phyloP scores from a whole-genome alignment of 106 monocot species.

The Ottelia alismoides region DNA sequence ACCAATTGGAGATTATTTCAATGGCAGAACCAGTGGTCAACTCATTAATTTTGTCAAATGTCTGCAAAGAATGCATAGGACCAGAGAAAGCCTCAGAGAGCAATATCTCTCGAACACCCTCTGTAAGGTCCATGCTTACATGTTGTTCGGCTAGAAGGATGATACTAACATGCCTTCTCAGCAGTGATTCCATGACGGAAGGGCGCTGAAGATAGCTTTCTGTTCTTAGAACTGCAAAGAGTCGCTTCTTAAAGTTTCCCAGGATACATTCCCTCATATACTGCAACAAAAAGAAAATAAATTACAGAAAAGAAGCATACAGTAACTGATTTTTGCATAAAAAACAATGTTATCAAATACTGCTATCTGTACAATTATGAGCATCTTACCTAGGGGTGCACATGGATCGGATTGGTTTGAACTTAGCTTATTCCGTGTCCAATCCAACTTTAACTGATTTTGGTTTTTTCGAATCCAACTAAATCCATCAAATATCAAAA shows the following conservation, averaged over 20 bases:
- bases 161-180: slow-evolving; percentile 71
- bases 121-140: slow-evolving; percentile 93
- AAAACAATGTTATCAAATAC: no score
- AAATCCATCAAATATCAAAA: no score
- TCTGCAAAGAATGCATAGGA: slow-evolving; percentile 44
- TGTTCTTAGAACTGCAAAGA: slow-evolving; percentile 52
- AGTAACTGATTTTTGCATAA: no score
- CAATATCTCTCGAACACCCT: slow-evolving; percentile 77
- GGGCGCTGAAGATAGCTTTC: slow-evolving; percentile 82
- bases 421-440: no score
- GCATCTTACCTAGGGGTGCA: no score
- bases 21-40: slow-evolving; percentile 48
- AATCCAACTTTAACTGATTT: no score
- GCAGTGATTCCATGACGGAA: slow-evolving; percentile 59
- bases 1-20: slow-evolving; percentile 70
- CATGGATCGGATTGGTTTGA: no score
- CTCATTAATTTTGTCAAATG: slow-evolving; percentile 32
- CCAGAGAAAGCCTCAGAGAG: slow-evolving; percentile 61
- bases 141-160: slow-evolving; percentile 90
- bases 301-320: no score
- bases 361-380: no score
- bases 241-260: slow-evolving; percentile 76
- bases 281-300: no score
- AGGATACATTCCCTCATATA: slow-evolving; percentile 98
- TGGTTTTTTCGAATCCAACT: no score